Evolutionary conservation across 2,329 filamentous ascomycete genomes (phyloP).

Genomic region (Tolypocladium nubicola): DNA sequence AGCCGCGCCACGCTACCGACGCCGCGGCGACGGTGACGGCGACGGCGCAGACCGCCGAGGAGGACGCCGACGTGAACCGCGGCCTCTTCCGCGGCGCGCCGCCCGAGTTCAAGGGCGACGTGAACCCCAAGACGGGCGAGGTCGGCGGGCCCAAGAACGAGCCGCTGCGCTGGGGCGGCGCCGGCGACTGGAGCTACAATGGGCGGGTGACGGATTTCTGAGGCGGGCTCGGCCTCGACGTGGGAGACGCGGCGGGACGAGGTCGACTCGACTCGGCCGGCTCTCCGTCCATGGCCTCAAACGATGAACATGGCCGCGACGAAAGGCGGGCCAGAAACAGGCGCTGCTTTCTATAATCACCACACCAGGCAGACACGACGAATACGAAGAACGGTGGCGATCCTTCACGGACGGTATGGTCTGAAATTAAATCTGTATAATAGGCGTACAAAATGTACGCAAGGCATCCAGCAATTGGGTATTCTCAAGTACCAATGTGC

Average conservation of each 20-base stretch:
- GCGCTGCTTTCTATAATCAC: not conserved
- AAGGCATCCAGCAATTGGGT: not conserved
- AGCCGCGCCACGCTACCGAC: conserved; percentile 9
- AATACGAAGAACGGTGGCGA: not conserved
- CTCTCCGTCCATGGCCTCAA: not conserved
- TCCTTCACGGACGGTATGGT: not conserved
- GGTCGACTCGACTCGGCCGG: not conserved
- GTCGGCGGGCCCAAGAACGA: conserved; percentile 97
- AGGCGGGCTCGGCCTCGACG: not conserved
- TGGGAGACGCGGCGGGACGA: not conserved
- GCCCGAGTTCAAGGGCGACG: conserved; percentile 88
- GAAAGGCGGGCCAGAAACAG: not conserved
- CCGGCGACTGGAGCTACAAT: conserved; percentile 84
- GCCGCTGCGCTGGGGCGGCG: conserved; percentile 73
- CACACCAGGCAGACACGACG: not conserved
- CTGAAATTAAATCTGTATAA: not conserved
- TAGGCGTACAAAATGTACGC: not conserved
- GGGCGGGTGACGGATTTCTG: conserved; percentile 88
- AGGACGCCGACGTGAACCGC: conserved; percentile 41
- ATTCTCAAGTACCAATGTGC: not conserved
- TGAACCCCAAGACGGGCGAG: conserved; percentile 89
- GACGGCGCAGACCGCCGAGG: conserved; percentile 1
- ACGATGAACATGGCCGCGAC: not conserved
- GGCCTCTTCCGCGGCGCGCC: conserved; percentile 64
- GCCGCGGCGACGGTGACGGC: not conserved